Percentiles rank a stretch among this genome's conserved stretches.
phyloP scores from a whole-genome alignment of 306 rosid genomes.

The Acacia crassicarpa region DNA sequence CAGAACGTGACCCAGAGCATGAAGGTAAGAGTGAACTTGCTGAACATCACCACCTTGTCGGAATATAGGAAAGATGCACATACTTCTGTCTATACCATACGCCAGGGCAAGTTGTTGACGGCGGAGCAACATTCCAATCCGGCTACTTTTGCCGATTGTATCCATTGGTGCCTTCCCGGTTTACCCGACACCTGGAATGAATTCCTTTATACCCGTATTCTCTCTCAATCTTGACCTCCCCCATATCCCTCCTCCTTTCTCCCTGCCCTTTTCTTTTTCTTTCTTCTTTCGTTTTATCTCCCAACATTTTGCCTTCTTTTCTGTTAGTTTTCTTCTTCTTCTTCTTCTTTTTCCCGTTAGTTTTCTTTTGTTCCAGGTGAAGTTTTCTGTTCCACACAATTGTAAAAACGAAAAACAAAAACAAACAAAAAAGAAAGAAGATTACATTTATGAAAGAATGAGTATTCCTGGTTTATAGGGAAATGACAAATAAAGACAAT shows the following conservation, averaged over 20 bases:
- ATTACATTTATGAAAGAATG: neutral
- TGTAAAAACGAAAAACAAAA: conserved; percentile 17
- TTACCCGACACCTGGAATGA: conserved; percentile 97
- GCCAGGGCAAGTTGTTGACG: conserved; percentile 77
- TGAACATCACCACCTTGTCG: conserved; percentile 74
- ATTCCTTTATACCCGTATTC: conserved; percentile 69
- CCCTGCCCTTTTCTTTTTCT: neutral
- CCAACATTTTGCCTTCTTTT: conserved; percentile 31
- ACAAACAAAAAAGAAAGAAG: neutral
- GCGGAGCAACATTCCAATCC: conserved; percentile 86
- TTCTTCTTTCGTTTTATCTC: neutral
- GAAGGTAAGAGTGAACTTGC: conserved; percentile 63
- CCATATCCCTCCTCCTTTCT: neutral
- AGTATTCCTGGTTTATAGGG: neutral
- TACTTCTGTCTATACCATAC: conserved; percentile 82
- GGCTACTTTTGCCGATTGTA: conserved; percentile 78
- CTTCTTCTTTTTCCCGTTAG: no score
- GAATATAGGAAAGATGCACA: conserved; percentile 92
- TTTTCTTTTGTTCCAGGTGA: neutral
- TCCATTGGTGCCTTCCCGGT: conserved; percentile 97
- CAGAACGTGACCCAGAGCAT: conserved; percentile 48
- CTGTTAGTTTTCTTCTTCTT: no score
- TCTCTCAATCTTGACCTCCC: conserved; percentile 59
- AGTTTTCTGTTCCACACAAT: conserved; percentile 17
- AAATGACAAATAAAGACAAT: neutral